Base-by-base conservation (phyloP, 192 early-diverging fungal species). In the Coemansia sp. region DNA sequence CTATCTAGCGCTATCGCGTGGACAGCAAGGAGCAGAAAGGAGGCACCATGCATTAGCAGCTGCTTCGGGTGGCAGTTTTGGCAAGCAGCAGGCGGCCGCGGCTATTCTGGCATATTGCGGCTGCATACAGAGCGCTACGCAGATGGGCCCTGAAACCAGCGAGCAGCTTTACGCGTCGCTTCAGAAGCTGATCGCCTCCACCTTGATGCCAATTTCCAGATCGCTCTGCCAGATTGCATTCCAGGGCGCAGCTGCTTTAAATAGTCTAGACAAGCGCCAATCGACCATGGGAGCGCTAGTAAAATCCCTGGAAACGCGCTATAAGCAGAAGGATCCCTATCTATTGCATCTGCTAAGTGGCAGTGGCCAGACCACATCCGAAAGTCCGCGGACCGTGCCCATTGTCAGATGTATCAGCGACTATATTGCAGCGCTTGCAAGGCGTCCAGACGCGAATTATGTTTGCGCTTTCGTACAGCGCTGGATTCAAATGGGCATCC, bases 31-130 rank as follows among this genome's bases (percentile, higher is more conserved):
- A 3, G 5, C 39, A 42, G 39, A 16, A 16, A 42, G 11, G 14
- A 42, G 39, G 11, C 5, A 42, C 11, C 39, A 42, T 13, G 39
- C 39, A 3, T 23, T 23, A 51, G 28, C 60, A 24, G n/a, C 20
- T 10, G 25, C 18, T n/a, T 27, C 34, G 4, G 56, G 13, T 1
- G 59, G 16, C 28, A 60, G 57, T 13, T 23, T 34, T 3, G 20
- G 13, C 9, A 72, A 57, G 47, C 14, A 48, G 29, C 25, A 39
- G n/a, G 64, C 64, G 6, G 47, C 50, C 0, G 64, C 62, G 13
- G 19, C 52, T 4, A 58, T 70, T 22, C 55, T 64, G 29, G 36
- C 58, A 1, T 64, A 55, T 30, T 46, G 48, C n/a, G 4, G 25
- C 0, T 45, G 61, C n/a, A 60, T 64, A 24, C 55, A 46, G 28